Evolutionary conservation across 768 basidiomycete genomes (phyloP).

Genomic region (Tylopilus rubrobrunneus): DNA sequence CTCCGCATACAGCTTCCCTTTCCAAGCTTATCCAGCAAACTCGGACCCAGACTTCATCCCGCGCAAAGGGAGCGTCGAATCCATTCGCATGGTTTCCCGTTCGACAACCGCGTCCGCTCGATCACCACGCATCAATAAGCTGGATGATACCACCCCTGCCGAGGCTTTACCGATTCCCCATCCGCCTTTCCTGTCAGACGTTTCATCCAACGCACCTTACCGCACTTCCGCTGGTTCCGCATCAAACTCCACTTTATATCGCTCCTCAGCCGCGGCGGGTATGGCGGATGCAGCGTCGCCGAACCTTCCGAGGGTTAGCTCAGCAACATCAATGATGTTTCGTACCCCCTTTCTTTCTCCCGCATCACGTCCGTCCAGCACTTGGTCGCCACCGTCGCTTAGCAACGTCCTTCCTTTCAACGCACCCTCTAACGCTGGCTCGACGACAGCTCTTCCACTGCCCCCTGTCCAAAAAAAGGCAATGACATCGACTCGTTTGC

Average conservation of each 20-base stretch:
- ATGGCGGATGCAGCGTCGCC: constrained; percentile 10
- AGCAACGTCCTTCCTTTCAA: constrained; percentile 21
- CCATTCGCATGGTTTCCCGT: constrained; percentile 28
- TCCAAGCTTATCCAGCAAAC: constrained; percentile 63
- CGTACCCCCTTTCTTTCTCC: constrained; percentile 69
- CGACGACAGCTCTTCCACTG: constrained; percentile 34
- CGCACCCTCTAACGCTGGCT: constrained; percentile 28
- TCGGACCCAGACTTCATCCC: constrained; percentile 52
- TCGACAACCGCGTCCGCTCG: constrained; percentile 20
- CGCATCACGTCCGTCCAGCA: constrained; percentile 56
- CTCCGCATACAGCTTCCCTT: constrained; percentile 44
- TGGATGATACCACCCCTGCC: constrained; percentile 10
- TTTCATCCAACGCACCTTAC: constrained; percentile 38
- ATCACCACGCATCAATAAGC: constrained; percentile 16
- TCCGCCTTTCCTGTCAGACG: constrained; percentile 42
- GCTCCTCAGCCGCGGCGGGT: constrained; percentile 22
- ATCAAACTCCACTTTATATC: constrained; percentile 29
- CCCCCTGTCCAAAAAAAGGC: constrained; percentile 37
- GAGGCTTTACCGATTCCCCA: constrained; percentile 38
- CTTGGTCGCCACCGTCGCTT: constrained; percentile 60
- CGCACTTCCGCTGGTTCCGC: constrained; percentile 24
- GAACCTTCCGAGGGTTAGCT: constrained; percentile 38
- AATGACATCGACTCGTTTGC: constrained; percentile 46
- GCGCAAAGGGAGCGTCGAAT: constrained; percentile 42
- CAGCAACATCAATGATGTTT: constrained; percentile 45